These are phyloP conservation scores for Boletus coccyginus DNA, from an alignment of 768 basidiomycete genomes.

Conservation along the genomic window DNA sequence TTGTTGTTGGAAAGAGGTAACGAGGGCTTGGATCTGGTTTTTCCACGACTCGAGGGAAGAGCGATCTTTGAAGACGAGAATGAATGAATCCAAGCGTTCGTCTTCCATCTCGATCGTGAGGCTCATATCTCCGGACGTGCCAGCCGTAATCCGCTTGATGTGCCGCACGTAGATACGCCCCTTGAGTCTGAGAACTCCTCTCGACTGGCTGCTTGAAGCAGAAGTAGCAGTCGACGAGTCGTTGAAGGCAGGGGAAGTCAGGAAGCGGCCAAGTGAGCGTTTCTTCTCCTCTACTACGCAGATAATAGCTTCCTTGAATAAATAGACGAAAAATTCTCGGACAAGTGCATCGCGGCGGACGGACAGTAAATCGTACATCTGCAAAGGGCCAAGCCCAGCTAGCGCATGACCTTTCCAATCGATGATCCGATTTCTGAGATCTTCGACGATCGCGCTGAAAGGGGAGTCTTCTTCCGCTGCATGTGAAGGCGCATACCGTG, in stretches of 20 bases:
- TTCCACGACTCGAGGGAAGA: constrained; percentile 89
- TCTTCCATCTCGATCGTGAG: constrained; percentile 98
- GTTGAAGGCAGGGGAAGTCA: constrained; percentile 60
- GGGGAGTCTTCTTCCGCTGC: constrained; percentile 62
- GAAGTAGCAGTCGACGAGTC: constrained; percentile 47
- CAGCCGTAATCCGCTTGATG: constrained; percentile 85
- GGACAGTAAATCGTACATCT: constrained; percentile 88
- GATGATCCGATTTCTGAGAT: constrained; percentile 84
- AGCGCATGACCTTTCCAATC: constrained; percentile 96
- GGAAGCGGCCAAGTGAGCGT: constrained; percentile 69
- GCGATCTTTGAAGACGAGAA: constrained; percentile 91
- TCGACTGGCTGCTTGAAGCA: constrained; percentile 30
- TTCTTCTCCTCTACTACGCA: constrained; percentile 98
- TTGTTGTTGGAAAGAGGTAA: constrained; percentile 66
- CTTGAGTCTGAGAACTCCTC: constrained; percentile 84
- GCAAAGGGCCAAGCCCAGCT: constrained; percentile 82
- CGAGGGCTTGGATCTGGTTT: constrained; percentile 74
- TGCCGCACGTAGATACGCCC: constrained; percentile 95
- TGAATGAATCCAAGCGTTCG: constrained; percentile 89
- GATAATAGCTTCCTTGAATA: constrained; percentile 97
- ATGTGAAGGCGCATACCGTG: constrained; percentile 26
- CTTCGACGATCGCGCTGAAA: constrained; percentile 82
- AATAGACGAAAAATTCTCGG: constrained; percentile 93
- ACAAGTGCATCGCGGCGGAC: constrained; percentile 88
- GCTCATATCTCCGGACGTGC: constrained; percentile 81